Base-by-base conservation (phyloP, 2,329 filamentous ascomycete genomes). In the Xylariaceae sp. region DNA sequence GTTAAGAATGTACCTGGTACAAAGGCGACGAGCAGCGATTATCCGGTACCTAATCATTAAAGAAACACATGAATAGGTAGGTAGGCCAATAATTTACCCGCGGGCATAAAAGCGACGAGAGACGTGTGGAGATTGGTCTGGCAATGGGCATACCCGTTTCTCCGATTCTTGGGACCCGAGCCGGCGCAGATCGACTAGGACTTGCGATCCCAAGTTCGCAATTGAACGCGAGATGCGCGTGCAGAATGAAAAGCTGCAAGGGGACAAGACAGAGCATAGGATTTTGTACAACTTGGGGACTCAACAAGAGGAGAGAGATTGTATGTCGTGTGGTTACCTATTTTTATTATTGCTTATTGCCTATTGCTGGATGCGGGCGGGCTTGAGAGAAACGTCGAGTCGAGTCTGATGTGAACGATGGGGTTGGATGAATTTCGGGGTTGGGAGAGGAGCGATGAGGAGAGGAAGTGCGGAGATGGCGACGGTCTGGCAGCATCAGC, bases 401-500 rank as follows among this genome's bases (percentile, higher is more conserved):
- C 39, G 51, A 54, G 54, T 46, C 54, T 32, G 50, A 34, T 48
- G 41, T 39, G 29, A 34, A 50, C 29, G 41, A 54, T 54, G 52
- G 52, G 62, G 58, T 62, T 55, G 53, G 55, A 56, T 57, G 59
- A 59, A 54, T 56, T 55, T 56, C 53, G 53, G 57, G 61, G 58
- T 60, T 50, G 49, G 43, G 46, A 54, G 51, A 63, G 64, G 58
- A 65, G 62, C 52, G 55, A 58, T 60, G 55, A 61, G 61, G 60
- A 63, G 60, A 61, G 61, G 59, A 62, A 59, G 63, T 69, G 64
- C 63, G 67, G 66, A 67, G 67, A 65, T 66, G 64, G 64, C 64
- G 63, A 59, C 63, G 59, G 43, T 32, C 29, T 45, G 29, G 43
- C 43, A 55, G 55, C 61, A 50, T 57, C 41, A n/a, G 32, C 19